These are phyloP conservation scores for Ceratocystis lukuohia DNA, from an alignment of 2,329 filamentous ascomycete genomes.

Conservation along the genomic window DNA sequence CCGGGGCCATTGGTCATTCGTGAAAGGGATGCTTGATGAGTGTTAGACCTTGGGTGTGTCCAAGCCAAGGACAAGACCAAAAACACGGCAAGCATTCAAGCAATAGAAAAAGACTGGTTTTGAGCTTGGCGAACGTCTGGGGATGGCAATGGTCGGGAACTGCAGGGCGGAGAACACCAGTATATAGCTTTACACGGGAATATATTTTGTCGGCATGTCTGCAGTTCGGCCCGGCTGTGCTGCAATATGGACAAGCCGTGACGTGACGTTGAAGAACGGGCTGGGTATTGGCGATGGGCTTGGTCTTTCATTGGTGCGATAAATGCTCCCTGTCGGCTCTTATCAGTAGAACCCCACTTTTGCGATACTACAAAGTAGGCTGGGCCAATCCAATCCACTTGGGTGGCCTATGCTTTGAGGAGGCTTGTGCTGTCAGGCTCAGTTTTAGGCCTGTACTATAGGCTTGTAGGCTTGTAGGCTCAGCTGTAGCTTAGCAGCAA, in stretches of 20 bases:
- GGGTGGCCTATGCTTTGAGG: too few relatives aligned
- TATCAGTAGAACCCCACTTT: slow-evolving; percentile 11
- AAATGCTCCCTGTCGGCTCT: neutral
- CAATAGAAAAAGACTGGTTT: too few relatives aligned
- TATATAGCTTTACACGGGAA: too few relatives aligned
- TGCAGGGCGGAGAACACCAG: too few relatives aligned
- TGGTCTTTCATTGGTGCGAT: neutral
- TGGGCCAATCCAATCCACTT: neutral
- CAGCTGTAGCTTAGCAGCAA: neutral
- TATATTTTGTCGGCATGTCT: too few relatives aligned
- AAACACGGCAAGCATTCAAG: too few relatives aligned
- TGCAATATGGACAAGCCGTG: neutral
- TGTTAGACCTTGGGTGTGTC: too few relatives aligned
- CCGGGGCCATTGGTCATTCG: neutral
- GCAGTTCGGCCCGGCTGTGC: neutral
- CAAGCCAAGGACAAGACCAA: too few relatives aligned
- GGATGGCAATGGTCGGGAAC: too few relatives aligned
- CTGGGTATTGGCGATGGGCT: neutral
- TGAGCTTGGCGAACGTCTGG: too few relatives aligned
- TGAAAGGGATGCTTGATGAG: neutral
- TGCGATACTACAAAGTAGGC: slow-evolving; percentile 8
- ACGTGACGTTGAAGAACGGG: neutral
- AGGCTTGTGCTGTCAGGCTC: neutral
- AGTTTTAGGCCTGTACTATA: too few relatives aligned
- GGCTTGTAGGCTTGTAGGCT: neutral